Conservation (phyloP, 176 grass and related monocot species). For the Chrysopogon serrulatus region DNA sequence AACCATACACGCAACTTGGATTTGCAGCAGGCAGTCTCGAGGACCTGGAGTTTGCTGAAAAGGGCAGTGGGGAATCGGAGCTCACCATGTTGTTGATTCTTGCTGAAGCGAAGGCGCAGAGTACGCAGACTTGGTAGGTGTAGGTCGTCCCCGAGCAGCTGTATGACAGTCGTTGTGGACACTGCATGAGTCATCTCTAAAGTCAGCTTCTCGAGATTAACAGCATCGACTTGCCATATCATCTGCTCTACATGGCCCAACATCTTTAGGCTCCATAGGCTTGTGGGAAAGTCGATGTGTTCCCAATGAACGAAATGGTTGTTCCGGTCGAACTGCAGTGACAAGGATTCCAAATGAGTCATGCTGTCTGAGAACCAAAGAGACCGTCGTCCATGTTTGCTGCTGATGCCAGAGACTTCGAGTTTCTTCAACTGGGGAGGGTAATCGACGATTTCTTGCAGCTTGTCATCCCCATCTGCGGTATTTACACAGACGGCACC, state of each 20-base stretch:
- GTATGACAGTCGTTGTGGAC: neutral
- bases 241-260: neutral
- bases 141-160: neutral
- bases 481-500: neutral
- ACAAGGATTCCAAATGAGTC: neutral
- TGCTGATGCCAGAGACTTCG: neutral
- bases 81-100: neutral
- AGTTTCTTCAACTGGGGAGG: neutral
- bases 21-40: neutral
- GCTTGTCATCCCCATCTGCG: fast-evolving
- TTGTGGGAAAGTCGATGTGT: too few species aligned
- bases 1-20: neutral
- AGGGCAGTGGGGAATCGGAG: too few species aligned
- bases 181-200: neutral
- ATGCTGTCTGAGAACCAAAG: too few species aligned
- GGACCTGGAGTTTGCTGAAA: neutral
- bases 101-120: neutral
- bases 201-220: neutral
- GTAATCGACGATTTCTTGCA: neutral
- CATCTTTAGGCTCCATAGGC: neutral
- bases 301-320: too few species aligned
- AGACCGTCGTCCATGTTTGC: fast-evolving
- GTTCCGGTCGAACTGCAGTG: neutral
- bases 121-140: neutral
- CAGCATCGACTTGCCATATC: neutral